Conservation (phyloP, 306 rosid genomes). For the Senna tora region DNA sequence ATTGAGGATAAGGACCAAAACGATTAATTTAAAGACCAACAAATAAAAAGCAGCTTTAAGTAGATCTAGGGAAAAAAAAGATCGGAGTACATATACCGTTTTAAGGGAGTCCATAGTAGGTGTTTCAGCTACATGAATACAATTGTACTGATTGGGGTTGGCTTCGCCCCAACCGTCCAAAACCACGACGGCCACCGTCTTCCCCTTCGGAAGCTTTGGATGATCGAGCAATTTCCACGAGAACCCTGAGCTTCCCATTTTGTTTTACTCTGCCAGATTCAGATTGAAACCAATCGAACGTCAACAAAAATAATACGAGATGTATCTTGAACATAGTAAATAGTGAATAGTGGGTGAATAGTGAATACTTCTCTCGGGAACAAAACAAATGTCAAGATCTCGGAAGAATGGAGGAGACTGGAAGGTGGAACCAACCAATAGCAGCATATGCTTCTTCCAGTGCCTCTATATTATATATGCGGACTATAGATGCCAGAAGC, state of each 20-base stretch:
- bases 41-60: neutral
- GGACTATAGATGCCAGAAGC: neutral
- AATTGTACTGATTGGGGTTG: slow-evolving; percentile 67
- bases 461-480: neutral
- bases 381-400: neutral
- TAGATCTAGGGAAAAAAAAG: neutral
- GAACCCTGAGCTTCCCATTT: slow-evolving; percentile 72
- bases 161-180: slow-evolving; percentile 99
- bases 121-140: slow-evolving; percentile 87
- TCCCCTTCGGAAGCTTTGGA: slow-evolving; percentile 96
- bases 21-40: no score
- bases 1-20: neutral
- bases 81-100: slow-evolving; percentile 42
- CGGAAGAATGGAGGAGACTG: neutral
- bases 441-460: no score
- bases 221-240: slow-evolving; percentile 90
- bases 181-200: slow-evolving; percentile 71
- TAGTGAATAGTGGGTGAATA: no score
- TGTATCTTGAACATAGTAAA: neutral
- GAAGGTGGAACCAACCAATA: neutral
- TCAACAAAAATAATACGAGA: neutral
- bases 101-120: slow-evolving; percentile 96
- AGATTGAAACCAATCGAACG: neutral
- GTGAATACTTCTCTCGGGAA: neutral
- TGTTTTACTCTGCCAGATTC: neutral